Percentiles rank a stretch among this genome's conserved stretches.
Evolutionary conservation across 176 grass and related monocot species (phyloP).

Genomic region (Triticum urartu): DNA sequence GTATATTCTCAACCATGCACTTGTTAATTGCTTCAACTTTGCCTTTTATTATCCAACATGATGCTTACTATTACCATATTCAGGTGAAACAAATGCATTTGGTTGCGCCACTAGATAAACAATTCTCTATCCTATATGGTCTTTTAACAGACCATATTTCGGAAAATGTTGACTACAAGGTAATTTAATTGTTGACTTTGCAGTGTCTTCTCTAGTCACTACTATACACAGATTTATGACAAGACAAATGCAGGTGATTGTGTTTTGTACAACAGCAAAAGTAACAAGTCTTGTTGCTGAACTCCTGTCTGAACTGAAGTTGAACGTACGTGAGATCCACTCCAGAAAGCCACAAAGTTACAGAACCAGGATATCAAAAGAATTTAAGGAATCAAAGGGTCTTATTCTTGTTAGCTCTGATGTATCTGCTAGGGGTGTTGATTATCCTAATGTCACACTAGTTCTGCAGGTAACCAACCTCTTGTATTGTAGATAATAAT

Average conservation of each 20-base stretch:
- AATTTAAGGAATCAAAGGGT: constrained; percentile 96
- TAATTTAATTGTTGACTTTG: constrained; percentile 36
- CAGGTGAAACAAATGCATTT: constrained; percentile 97
- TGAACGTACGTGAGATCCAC: constrained; percentile 94
- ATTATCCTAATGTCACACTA: constrained; percentile 98
- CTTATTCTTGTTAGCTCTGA: constrained; percentile 98
- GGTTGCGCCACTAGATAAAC: constrained; percentile 83
- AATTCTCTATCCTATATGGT: constrained; percentile 80
- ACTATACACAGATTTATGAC: not conserved
- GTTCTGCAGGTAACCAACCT: constrained; percentile 80
- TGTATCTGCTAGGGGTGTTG: constrained; percentile 89
- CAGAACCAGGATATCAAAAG: constrained; percentile 96
- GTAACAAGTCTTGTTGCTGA: constrained; percentile 85
- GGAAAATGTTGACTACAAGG: constrained; percentile 90
- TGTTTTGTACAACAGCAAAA: constrained; percentile 98
- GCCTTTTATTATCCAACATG: not conserved
- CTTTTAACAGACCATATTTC: constrained; percentile 89
- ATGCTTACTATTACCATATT: constrained; percentile 39
- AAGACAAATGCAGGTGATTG: constrained; percentile 72
- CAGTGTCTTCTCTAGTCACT: not conserved
- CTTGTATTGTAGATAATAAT: not conserved
- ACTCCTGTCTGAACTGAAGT: constrained; percentile 73
- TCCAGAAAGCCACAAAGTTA: constrained; percentile 93
- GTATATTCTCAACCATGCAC: constrained; percentile 29
- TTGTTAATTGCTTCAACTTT: constrained; percentile 11